A percentile compares a stretch with the other conserved stretches of the same genome.
Conservation (phyloP, 1,139 yeast genomes). For the Candida sojae region DNA sequence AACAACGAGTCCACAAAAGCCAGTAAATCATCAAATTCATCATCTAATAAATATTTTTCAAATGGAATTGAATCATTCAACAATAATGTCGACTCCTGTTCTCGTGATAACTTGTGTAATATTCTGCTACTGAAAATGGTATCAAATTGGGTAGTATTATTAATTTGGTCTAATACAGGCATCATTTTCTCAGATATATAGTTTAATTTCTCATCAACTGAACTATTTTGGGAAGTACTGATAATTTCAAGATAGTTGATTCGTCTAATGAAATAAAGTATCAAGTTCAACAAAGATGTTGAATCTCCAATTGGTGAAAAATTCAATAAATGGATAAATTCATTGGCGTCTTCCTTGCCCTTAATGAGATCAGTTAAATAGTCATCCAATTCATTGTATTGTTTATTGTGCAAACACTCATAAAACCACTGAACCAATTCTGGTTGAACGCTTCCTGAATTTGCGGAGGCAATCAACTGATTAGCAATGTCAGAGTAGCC, state of each 20-base stretch:
- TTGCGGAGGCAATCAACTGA: conserved; percentile 11
- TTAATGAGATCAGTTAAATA: conserved; percentile 11
- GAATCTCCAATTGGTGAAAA: conserved; percentile 9
- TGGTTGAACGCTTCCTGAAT: conserved; percentile 1
- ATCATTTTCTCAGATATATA: conserved; percentile 28
- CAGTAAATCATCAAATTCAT: not conserved
- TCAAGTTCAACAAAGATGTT: conserved; percentile 16
- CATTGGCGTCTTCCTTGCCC: conserved; percentile 2
- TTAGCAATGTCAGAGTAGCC: conserved; percentile 23
- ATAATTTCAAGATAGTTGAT: conserved; percentile 15
- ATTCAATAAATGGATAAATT: conserved; percentile 10
- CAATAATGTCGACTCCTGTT: conserved; percentile 29
- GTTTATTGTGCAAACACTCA: conserved; percentile 22
- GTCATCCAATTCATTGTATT: conserved; percentile 21
- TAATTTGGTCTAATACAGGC: conserved; percentile 31
- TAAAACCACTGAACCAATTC: conserved; percentile 26
- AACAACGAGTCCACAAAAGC: conserved; percentile 9
- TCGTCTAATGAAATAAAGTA: conserved; percentile 30
- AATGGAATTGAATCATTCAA: conserved; percentile 10
- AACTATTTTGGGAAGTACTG: conserved; percentile 6
- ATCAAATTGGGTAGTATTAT: conserved; percentile 6
- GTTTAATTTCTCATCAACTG: conserved; percentile 17
- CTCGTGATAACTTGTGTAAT: conserved; percentile 21
- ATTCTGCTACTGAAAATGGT: conserved; percentile 8
- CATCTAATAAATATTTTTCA: not conserved